Evolutionary conservation across 768 basidiomycete species (phyloP).

Genomic region (Naematelia aurantialba): DNA sequence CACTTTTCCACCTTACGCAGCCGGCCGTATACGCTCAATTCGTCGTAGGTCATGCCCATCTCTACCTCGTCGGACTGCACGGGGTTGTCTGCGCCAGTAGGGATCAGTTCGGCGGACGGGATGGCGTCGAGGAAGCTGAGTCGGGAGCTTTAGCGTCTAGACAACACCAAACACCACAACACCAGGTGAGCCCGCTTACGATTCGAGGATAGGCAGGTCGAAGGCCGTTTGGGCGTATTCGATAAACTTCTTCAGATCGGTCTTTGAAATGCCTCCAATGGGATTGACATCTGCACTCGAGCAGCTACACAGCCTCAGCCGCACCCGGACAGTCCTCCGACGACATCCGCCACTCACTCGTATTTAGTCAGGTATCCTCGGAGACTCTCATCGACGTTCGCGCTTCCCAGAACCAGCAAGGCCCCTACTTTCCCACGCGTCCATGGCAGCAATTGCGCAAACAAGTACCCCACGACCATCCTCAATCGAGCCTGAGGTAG

Average conservation of each 20-base stretch:
- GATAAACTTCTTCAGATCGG: slow-evolving; percentile 93
- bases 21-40: slow-evolving; percentile 86
- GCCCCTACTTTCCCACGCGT: slow-evolving; percentile 78
- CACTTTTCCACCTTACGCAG: slow-evolving; percentile 95
- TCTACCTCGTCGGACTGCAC: slow-evolving; percentile 97
- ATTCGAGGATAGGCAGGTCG: slow-evolving; percentile 74
- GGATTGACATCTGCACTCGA: slow-evolving; percentile 89
- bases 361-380: slow-evolving; percentile 98
- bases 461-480: slow-evolving; percentile 92
- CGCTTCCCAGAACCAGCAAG: slow-evolving; percentile 90
- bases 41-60: slow-evolving; percentile 99
- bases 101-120: slow-evolving; percentile 94
- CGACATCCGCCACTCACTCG: slow-evolving; percentile 66
- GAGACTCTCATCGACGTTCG: slow-evolving; percentile 97
- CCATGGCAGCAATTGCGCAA: slow-evolving; percentile 92
- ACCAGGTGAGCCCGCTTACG: slow-evolving; percentile 53
- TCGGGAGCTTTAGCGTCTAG: slow-evolving; percentile 4
- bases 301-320: slow-evolving; percentile 34
- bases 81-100: slow-evolving; percentile 80
- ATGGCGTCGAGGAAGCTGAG: slow-evolving; percentile 81
- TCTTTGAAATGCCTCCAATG: slow-evolving; percentile 96
- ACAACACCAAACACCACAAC: neutral
- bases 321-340: no score
- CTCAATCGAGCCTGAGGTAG: slow-evolving; percentile 70
- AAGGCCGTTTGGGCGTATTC: slow-evolving; percentile 73